Base-by-base conservation (phyloP, 1,284 basidiomycete species). In the Neonothopanus nambi region DNA sequence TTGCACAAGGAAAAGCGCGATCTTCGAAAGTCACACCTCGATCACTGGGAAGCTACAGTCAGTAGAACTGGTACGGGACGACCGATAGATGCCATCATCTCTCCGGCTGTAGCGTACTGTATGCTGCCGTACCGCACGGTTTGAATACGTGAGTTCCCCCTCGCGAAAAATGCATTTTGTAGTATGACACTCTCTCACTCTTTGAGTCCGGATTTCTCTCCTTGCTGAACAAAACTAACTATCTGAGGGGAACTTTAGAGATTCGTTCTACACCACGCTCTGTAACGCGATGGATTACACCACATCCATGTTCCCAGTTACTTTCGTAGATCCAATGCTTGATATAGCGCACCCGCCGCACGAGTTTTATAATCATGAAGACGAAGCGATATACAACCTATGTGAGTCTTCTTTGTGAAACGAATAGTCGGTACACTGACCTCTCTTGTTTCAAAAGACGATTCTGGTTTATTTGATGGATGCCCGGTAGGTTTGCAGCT, bases 241-340 rank as follows among this genome's bases (percentile, higher is more conserved):
- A n/a, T n/a, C n/a, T n/a, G n/a, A n/a, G n/a, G n/a, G n/a, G n/a
- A n/a, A n/a, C n/a, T n/a, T n/a, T 48, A 73, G 69, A 3, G 70
- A 75, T 47, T 69, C 71, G 4, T 74, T 73, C 52, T 87, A 85
- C 64, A 87, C 86, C 2, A 76, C 77, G 8, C 57, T 83, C 24
- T 87, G 79, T 70, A 90, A 89, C 62, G 72, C 79, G 2, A 70
- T 87, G 44, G 85, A 90, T 63, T 87, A 82, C 58, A 73, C 87
- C 0, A 75, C 76, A 3, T 76, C 77, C 8, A 73, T 79, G 1
- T 81, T 91, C 58, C 88, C 87, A 0, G 85, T 83, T 0, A 84
- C 81, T 0, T 72, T 69, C 46, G 84, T 81, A 18, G 78, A 84
- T 61, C 70, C 73, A 0, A 58, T 59, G 13, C 46, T 79, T 15